Conservation (phyloP, 78 protist genomes). For the Anaeramoeba flamelloides region DNA sequence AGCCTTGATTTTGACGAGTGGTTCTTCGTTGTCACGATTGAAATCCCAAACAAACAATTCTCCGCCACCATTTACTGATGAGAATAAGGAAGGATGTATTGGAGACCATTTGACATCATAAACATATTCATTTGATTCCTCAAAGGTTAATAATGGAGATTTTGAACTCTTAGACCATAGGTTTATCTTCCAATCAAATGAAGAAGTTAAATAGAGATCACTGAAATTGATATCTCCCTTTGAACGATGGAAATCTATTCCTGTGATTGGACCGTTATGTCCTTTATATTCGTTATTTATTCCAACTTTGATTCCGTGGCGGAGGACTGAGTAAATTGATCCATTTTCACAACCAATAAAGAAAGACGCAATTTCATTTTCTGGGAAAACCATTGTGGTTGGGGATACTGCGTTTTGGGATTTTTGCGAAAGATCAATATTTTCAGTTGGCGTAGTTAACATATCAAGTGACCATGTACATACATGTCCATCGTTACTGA, state of each 20-base stretch:
- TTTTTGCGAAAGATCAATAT: too few relatives aligned
- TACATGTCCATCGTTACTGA: constrained; percentile 48
- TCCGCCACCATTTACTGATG: constrained; percentile 48
- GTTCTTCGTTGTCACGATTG: constrained; percentile 15
- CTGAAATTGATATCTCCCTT: constrained; percentile 30
- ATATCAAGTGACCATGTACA: constrained; percentile 60
- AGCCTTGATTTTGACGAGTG: neutral
- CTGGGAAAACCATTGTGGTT: constrained; percentile 36
- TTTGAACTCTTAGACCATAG: constrained; percentile 40
- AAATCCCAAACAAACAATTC: constrained; percentile 42
- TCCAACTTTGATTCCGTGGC: too few relatives aligned
- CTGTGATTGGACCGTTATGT: constrained; percentile 48
- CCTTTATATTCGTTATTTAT: too few relatives aligned
- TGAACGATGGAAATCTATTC: constrained; percentile 44
- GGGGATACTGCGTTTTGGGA: too few relatives aligned
- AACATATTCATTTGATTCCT: constrained; percentile 50
- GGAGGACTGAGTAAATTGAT: constrained; percentile 18
- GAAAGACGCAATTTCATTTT: constrained; percentile 35
- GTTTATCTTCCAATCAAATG: constrained; percentile 53
- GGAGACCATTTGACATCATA: constrained; percentile 63
- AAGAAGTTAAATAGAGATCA: constrained; percentile 34
- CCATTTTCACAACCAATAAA: constrained; percentile 57
- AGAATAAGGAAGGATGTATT: constrained; percentile 45
- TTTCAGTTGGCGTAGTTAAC: constrained; percentile 40
- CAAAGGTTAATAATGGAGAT: constrained; percentile 25